Conservation (phyloP, 139 green algal species). For the Deuterostichococcus epilithicus region DNA sequence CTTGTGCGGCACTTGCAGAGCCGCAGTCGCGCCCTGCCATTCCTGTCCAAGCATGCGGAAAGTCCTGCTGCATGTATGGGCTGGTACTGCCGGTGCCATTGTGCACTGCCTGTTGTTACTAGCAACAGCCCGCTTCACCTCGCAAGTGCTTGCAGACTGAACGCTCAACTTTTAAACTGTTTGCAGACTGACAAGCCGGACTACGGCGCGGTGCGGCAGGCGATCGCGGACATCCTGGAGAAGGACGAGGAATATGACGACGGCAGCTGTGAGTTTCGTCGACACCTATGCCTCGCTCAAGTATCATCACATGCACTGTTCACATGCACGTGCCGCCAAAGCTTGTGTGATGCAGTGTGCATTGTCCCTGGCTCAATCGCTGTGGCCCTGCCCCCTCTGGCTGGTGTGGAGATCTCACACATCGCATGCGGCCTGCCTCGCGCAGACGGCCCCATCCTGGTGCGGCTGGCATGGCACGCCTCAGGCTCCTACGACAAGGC, state of each 20-base stretch:
- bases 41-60: no score
- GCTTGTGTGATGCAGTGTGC: neutral
- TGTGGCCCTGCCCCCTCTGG: no score
- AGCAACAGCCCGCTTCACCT: neutral
- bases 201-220: slow-evolving; percentile 64
- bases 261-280: slow-evolving; percentile 44
- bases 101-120: neutral
- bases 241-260: slow-evolving; percentile 72
- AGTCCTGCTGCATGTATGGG: neutral
- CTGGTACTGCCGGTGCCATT: neutral
- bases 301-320: no score
- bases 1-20: no score
- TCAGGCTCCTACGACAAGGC: slow-evolving; percentile 82
- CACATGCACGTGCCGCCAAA: neutral
- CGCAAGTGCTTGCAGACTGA: no score
- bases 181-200: slow-evolving; percentile 41
- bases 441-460: slow-evolving; percentile 68
- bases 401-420: no score
- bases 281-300: neutral
- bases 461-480: slow-evolving; percentile 78
- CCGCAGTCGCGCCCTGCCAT: no score
- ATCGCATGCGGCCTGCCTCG: no score
- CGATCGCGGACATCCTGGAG: slow-evolving; percentile 67
- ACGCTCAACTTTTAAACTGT: neutral
- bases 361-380: no score